Evolutionary conservation across 2,329 filamentous ascomycete genomes (phyloP), one percentile per base, ranked within the genome.

Genomic region (Aurifilum marmelostoma): DNA sequence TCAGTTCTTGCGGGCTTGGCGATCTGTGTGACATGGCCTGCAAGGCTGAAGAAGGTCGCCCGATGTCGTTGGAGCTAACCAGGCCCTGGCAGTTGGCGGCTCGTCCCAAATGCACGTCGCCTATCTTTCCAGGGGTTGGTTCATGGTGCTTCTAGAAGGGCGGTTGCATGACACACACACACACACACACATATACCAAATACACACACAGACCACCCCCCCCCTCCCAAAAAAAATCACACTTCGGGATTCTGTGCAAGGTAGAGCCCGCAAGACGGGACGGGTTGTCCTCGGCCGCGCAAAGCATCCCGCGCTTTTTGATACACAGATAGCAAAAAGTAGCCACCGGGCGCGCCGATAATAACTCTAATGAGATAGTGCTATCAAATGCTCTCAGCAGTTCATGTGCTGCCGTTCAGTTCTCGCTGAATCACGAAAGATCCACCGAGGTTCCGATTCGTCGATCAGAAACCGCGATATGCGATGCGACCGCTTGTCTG

Each of bases 81-180:
- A 21, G 32, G 58, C 41, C 7, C 43, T 54, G 32, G n/a, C 47
- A 7, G 24, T 43, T 65, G 61, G 39, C 39, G 37, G 59, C 59
- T 65, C 11, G 52, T 34, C 52, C 37, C 41, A 34, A 29, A 2
- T 39, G 34, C 34, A 32, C 54, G 27, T 47, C 27, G 16, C 50
- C 32, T 37, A 24, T 64, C 39, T 29, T 37, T 32, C n/a, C 59
- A 32, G 61, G 59, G 32, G 56, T 67, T 43, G 32, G 56, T 67
- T 43, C 43, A 9, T 61, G 54, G 67, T 39, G 67, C 62, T 68
- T 68, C 67, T 65, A 65, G 67, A 68, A 68, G 62, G n/a, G n/a
- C 58, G n/a, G 27, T n/a, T 59, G 61, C 61, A 59, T 67, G 52
- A 64, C 8, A 9, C 18, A 21, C 18, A 47, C n/a, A n/a, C n/a